Base-by-base conservation (phyloP, 2,329 filamentous ascomycete species). In the Pezicula radicicola region DNA sequence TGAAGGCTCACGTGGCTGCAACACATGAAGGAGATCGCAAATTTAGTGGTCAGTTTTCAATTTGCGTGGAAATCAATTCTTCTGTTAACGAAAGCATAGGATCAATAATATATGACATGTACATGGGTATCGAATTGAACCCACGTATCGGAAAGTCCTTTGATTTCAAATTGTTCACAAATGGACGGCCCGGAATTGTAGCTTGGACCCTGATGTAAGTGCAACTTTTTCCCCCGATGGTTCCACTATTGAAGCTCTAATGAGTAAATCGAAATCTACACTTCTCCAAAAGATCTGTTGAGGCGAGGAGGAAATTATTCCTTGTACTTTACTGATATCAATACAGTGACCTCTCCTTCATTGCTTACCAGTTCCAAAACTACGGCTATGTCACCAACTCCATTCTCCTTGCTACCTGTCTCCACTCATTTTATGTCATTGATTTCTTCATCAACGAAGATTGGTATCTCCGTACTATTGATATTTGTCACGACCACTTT, bases 361-460 rank as follows among this genome's bases (percentile, higher is more conserved):
- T 68, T 36, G 62, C 67, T 39, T 73, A 68, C 40, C 73, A 76
- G 59, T 73, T 74, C 52, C 67, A 75, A 47, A 65, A 59, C 1
- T 64, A 70, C 33, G 70, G 69, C 15, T 68, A 65, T n/a, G 61
- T 75, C 47, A 70, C 67, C 12, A 71, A 71, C 30, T 71, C 70
- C 2, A 66, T 78, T 13, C 57, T 78, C 1, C 64, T 77, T 8
- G 68, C 74, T 8, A 70, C 70, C 6, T 63, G 73, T 30, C 66
- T 78, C 2, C 75, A 78, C 52, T 60, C 63, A 1, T 57, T 75
- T 7, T 77, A 78, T 47, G 70, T 76, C 7, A 55, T 76, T 0
- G 75, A 78, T 44, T 77, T 78, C 51, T 78, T 78, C 46, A 61
- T 72, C 45, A 76, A 77, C 7, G 75, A 77, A 55, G 68, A 71